Evolutionary conservation across 139 green algal species (phyloP).

Genomic region (Eudorina sp.): DNA sequence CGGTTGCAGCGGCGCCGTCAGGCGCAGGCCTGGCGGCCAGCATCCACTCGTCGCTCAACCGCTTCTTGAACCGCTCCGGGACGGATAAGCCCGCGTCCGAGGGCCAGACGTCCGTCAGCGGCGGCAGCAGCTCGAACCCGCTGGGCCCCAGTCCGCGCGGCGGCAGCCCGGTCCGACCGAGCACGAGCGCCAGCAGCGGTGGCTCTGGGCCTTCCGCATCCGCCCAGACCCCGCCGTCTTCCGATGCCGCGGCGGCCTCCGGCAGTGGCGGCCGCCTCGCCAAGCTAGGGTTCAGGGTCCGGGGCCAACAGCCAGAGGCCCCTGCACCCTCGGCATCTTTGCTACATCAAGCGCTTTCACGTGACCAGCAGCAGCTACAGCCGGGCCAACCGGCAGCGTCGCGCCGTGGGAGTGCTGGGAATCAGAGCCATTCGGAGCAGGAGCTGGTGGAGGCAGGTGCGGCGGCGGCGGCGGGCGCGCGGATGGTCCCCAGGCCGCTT

Average conservation of each 20-base stretch:
- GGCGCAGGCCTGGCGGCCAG: background rate
- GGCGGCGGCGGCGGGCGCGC: background rate
- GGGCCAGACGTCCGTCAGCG: background rate
- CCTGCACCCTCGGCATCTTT: too few species aligned
- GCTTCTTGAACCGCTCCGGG: background rate
- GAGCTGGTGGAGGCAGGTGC: background rate
- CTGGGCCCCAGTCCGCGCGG: background rate
- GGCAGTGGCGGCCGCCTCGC: too few species aligned
- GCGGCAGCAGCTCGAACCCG: too few species aligned
- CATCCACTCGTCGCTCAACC: slow-evolving; percentile 18
- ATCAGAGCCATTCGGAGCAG: background rate
- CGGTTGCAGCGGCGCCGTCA: background rate
- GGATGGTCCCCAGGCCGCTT: too few species aligned
- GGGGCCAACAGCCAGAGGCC: too few species aligned
- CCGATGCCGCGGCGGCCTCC: too few species aligned
- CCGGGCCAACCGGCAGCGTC: background rate
- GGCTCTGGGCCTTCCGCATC: too few species aligned
- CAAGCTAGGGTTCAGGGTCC: too few species aligned
- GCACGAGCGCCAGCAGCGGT: too few species aligned
- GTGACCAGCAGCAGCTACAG: slow-evolving; percentile 10
- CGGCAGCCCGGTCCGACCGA: slow-evolving; percentile 19
- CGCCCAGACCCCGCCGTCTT: too few species aligned
- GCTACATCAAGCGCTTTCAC: too few species aligned
- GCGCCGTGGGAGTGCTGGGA: background rate
- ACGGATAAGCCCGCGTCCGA: background rate